Evolutionary conservation across 345 rosid species (phyloP), one percentile per base, ranked within the genome.

Genomic region (Alliaria petiolata): DNA sequence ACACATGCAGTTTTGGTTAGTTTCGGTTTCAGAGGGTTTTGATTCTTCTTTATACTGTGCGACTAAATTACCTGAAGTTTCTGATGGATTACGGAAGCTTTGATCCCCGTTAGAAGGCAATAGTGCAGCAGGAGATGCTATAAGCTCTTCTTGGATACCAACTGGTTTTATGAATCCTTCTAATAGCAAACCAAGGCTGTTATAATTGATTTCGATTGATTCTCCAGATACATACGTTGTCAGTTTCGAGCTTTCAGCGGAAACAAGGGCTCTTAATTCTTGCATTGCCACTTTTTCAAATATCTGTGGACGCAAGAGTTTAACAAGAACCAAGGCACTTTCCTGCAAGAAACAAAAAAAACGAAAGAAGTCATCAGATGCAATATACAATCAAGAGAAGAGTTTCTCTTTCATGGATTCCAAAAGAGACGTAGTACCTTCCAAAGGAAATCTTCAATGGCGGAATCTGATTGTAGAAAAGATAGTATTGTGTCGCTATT

Each of bases 211-310:
- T 84, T 91, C 93, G 6, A 91, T 76, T 53, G 77, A 78, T 83
- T 91, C 96, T 74, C 98, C 96, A 15, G 84, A 77, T 8, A 85
- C 63, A 69, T 83, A 83, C n/a, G 72, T 83, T 20, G 70, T 81
- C 86, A 85, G 77, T 33, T 3, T 66, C 31, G 97, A 89, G 74
- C 87, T 83, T 78, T 88, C 88, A 4, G 86, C 82, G 13, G 76
- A 72, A 16, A 86, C 86, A 70, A 89, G 84, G 31, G 84, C 85
- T 81, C 99, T 87, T 70, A 89, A 47, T 54, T 91, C 97, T 72
- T 83, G 93, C 96, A 88, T 72, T 38, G 87, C 60, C 80, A 91
- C 72, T 61, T 83, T 86, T 73, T 95, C 98, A 75, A 95, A 95
- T 71, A 85, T 75, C 76, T 83, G 96, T 72, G 99, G 99, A 84